Conservation (phyloP, 495 filamentous ascomycete species). For the Neurospora sp. region DNA sequence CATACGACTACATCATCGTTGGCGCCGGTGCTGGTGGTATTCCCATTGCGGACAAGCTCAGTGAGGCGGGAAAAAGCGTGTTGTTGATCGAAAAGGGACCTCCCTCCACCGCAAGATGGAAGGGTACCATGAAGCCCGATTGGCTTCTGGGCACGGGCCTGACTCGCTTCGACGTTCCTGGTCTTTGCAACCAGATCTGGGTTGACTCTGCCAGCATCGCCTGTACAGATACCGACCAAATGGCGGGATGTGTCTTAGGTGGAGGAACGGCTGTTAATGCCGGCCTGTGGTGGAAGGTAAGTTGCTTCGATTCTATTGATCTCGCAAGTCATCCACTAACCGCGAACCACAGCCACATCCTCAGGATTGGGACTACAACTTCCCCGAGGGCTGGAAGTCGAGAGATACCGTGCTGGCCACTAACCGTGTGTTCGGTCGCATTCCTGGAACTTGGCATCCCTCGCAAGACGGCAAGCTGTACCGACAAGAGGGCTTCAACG, state of each 20-base stretch:
- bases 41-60: conserved; percentile 52
- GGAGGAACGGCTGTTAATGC: conserved; percentile 67
- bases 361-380: conserved; percentile 64
- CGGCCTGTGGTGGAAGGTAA: conserved; percentile 44
- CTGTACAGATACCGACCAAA: conserved; percentile 58
- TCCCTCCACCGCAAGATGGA: conserved; percentile 47
- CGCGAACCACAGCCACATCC: conserved; percentile 19
- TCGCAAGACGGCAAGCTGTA: conserved; percentile 60
- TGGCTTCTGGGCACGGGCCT: conserved; percentile 56
- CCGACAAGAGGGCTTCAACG: conserved; percentile 52
- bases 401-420: conserved; percentile 49
- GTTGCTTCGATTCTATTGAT: neutral
- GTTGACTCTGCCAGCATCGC: conserved; percentile 48
- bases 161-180: conserved; percentile 67
- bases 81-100: conserved; percentile 57
- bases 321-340: neutral
- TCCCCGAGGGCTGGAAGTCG: conserved; percentile 63
- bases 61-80: conserved; percentile 49
- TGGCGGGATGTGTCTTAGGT: conserved; percentile 67
- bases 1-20: conserved; percentile 59
- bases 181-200: conserved; percentile 62
- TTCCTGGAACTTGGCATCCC: conserved; percentile 57
- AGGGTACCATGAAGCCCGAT: conserved; percentile 46
- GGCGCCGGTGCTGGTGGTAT: conserved; percentile 56
- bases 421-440: conserved; percentile 52